Conservation (phyloP, 2,329 filamentous ascomycete genomes). For the Clonostachys byssicola region DNA sequence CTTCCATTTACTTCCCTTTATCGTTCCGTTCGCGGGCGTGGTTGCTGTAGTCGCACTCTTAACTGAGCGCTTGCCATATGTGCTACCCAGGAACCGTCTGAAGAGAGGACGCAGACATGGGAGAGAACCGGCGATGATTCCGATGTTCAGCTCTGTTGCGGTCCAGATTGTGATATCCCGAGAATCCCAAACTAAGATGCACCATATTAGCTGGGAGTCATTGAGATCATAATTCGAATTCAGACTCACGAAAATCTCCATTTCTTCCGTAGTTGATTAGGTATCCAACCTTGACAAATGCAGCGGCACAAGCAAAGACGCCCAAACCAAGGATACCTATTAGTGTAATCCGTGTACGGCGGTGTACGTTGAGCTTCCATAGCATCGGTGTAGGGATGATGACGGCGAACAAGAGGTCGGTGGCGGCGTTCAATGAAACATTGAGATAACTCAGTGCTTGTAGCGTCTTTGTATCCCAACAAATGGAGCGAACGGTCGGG, state of each 20-base stretch:
- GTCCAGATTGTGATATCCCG: slow-evolving; percentile 43
- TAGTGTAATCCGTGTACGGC: slow-evolving; percentile 30
- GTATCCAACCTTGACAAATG: slow-evolving; percentile 33
- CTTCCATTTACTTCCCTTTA: slow-evolving; percentile 15
- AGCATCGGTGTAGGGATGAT: slow-evolving; percentile 30
- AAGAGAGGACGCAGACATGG: slow-evolving; percentile 27
- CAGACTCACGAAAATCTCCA: slow-evolving; percentile 22
- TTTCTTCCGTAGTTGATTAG: slow-evolving; percentile 29
- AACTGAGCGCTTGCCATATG: slow-evolving; percentile 19
- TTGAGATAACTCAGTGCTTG: slow-evolving; percentile 37
- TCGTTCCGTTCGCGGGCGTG: slow-evolving; percentile 14
- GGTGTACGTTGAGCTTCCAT: slow-evolving; percentile 32
- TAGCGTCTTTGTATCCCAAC: slow-evolving; percentile 32
- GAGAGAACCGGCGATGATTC: slow-evolving; percentile 28
- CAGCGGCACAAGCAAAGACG: slow-evolving; percentile 35
- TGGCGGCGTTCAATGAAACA: slow-evolving; percentile 24
- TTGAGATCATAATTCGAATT: no score
- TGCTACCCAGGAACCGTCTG: slow-evolving; percentile 20
- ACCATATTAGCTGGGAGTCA: slow-evolving; percentile 9
- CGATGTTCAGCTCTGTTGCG: slow-evolving; percentile 27
- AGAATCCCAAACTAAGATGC: slow-evolving; percentile 25
- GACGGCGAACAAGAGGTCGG: slow-evolving; percentile 30
- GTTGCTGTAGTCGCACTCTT: slow-evolving; percentile 14
- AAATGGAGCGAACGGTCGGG: slow-evolving; percentile 23
- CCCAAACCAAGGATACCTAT: slow-evolving; percentile 35